Base-by-base conservation (phyloP, 352 stramenopile genomes). In the Globisporangium emineosum region DNA sequence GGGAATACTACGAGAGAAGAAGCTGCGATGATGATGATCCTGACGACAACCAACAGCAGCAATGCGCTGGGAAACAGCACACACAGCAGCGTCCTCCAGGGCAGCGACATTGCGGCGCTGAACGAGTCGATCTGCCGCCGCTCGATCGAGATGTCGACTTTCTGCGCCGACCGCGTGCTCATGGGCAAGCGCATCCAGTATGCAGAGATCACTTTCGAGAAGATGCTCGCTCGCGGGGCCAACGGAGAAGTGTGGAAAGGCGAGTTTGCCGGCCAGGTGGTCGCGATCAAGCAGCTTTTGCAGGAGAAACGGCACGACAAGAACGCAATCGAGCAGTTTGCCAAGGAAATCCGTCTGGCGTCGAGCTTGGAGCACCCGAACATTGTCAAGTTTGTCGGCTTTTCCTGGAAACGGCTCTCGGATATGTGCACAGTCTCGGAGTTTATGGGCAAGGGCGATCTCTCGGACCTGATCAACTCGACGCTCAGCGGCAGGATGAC, bases 221-320 rank as follows among this genome's bases (percentile, higher is more conserved):
- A 72, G 40, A 32, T 86, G 0, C 68, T 91, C 0, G 75, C 77
- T 0, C 66, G 71, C 23, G 80, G 80, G 1, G 78, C 77, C 8
- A 83, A 76, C 47, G 83, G 83, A 12, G 80, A 91, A 66, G 83
- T 91, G 10, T 90, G 80, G 83, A 67, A 63, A 4, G 80, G 74
- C 7, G 65, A 71, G n/a, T 82, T 71, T 51, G 62, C 68, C 5
- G 71, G 63, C 0, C 69, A 81, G 23, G 51, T 71, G 13, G 77
- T 91, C 7, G 80, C 83, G 10, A 83, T 90, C 62, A 91, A 91
- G 70, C 73, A 68, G 8, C 49, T 90, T 86, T 30, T 70, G 71
- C 5, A 66, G 75, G n/a, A n/a, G n/a, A n/a, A n/a, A n/a, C n/a
- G n/a, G n/a, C n/a, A n/a, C 42, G 70, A 85, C 50, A 60, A 72